Percentiles rank a stretch among this genome's conserved stretches.
Conservation (phyloP, 345 rosid species). For the Citrus glauca region DNA sequence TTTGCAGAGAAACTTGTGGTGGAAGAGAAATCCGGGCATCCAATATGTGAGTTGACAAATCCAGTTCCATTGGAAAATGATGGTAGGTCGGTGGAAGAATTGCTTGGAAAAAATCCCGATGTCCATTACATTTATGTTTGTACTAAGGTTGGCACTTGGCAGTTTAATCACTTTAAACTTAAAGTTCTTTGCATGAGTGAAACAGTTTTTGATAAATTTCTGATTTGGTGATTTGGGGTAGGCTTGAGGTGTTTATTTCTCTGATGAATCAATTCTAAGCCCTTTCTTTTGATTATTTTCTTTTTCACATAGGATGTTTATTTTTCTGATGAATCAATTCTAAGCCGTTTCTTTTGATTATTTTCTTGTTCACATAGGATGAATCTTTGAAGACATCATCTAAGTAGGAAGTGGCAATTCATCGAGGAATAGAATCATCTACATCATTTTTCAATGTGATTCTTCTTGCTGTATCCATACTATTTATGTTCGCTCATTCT, state of each 20-base stretch:
- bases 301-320: constrained; percentile 12
- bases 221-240: background rate
- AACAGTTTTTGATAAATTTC: background rate
- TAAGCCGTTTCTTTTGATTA: background rate
- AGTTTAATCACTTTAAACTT: background rate
- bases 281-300: background rate
- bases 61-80: constrained; percentile 61
- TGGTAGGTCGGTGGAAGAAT: constrained; percentile 51
- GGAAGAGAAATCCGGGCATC: constrained; percentile 39
- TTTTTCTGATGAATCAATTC: constrained; percentile 8
- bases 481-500: background rate
- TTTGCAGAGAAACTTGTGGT: constrained; percentile 51
- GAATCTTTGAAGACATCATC: constrained; percentile 19
- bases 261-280: constrained; percentile 8
- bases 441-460: constrained; percentile 1
- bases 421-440: constrained; percentile 8
- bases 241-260: background rate
- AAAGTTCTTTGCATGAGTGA: background rate
- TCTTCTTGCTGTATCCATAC: constrained; percentile 7
- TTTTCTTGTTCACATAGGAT: constrained; percentile 11
- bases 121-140: constrained; percentile 75
- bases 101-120: constrained; percentile 62
- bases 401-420: constrained; percentile 14
- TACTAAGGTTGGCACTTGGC: constrained; percentile 42
- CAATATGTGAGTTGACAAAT: constrained; percentile 49